Conservation (phyloP, 129 eudicot genomes). For the Chrysanthemum lavandulifolium region DNA sequence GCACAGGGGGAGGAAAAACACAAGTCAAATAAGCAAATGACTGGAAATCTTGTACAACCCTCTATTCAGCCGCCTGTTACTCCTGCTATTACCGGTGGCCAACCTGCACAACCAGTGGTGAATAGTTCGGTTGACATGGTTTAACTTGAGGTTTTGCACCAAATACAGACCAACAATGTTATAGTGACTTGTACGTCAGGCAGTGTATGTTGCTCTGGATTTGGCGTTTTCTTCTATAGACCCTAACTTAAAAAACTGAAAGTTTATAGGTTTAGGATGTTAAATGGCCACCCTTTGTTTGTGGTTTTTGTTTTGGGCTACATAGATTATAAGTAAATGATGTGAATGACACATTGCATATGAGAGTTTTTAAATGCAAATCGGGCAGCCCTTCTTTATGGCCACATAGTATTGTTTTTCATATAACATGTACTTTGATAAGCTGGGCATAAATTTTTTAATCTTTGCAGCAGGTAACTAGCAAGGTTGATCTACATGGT, state of each 20-base stretch:
- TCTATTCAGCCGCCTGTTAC: constrained; percentile 25
- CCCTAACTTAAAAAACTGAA: constrained; percentile 7
- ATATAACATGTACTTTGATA: constrained; percentile 1
- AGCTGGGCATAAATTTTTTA: background rate
- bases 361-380: constrained; percentile 11
- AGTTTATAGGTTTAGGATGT: constrained; percentile 33
- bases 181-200: constrained; percentile 4
- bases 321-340: constrained; percentile 14
- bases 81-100: background rate
- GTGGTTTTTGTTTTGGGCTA: constrained; percentile 24
- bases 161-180: constrained; percentile 28
- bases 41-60: constrained; percentile 25
- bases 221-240: constrained; percentile 20
- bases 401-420: background rate
- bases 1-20: constrained; percentile 30
- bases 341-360: constrained; percentile 2
- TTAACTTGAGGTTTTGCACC: constrained; percentile 17
- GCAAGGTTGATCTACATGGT: too few relatives aligned
- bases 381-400: constrained; percentile 1
- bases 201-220: constrained; percentile 19
- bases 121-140: constrained; percentile 24
- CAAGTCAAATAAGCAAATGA: constrained; percentile 43
- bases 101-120: constrained; percentile 21
- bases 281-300: constrained; percentile 10
- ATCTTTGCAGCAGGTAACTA: background rate